Evolutionary conservation across 2,329 filamentous ascomycete genomes (phyloP).

Genomic region (Dactylellina drechsleri): DNA sequence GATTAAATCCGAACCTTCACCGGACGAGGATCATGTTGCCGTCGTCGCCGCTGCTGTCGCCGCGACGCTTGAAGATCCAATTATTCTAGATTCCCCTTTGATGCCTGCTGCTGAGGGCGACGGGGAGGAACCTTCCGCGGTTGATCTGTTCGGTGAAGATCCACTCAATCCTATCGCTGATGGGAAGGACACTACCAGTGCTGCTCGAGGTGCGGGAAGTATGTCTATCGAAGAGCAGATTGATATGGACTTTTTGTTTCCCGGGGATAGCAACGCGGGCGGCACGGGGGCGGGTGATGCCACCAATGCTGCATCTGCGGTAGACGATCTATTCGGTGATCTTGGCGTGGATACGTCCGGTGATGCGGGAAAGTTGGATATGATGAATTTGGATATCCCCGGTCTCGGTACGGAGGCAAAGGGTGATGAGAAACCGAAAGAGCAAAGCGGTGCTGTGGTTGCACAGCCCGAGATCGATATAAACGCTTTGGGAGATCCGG

Average conservation of each 20-base stretch:
- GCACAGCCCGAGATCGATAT: conserved; percentile 31
- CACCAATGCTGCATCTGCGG: conserved; percentile 5
- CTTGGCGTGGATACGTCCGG: conserved; percentile 20
- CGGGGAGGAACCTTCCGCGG: conserved; percentile 22
- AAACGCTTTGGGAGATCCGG: conserved; percentile 4
- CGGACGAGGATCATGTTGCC: background rate
- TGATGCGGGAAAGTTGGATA: conserved; percentile 31
- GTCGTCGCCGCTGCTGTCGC: conserved; percentile 19
- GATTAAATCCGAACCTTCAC: conserved; percentile 16
- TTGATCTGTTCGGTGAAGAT: conserved; percentile 45
- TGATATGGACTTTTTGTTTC: conserved; percentile 51
- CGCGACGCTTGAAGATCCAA: conserved; percentile 38
- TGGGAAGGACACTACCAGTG: background rate
- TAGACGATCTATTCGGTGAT: conserved; percentile 42
- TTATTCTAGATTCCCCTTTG: conserved; percentile 45
- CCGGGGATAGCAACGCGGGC: background rate
- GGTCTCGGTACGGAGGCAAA: conserved; percentile 20
- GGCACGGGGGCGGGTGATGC: background rate
- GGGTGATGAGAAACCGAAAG: conserved; percentile 18
- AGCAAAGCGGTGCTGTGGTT: background rate
- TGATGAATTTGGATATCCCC: conserved; percentile 43
- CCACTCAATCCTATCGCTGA: conserved; percentile 34
- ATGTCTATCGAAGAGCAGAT: conserved; percentile 50
- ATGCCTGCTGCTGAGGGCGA: conserved; percentile 22
- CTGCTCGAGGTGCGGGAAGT: conserved; percentile 2